Conservation (phyloP, 1,139 yeast genomes). For the Protomyces arabidopsidicola region DNA sequence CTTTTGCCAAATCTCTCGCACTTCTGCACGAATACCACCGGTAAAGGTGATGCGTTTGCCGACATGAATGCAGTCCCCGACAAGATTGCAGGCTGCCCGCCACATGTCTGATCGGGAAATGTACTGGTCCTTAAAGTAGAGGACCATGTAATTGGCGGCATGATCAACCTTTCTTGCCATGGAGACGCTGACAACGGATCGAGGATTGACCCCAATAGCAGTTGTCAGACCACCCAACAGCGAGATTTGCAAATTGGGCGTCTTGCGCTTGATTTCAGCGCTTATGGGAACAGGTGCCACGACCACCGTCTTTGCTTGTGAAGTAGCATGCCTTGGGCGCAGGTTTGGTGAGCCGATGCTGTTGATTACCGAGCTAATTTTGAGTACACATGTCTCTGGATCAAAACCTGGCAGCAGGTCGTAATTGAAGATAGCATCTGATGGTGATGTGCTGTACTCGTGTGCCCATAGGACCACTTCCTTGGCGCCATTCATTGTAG, state of each 20-base stretch:
- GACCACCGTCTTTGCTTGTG: slow-evolving; percentile 1
- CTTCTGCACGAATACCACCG: slow-evolving; percentile 58
- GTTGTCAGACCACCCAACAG: slow-evolving; percentile 14
- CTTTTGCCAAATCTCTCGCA: slow-evolving; percentile 62
- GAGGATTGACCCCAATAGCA: slow-evolving; percentile 10
- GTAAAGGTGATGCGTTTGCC: slow-evolving; percentile 64
- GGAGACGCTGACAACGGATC: slow-evolving; percentile 20
- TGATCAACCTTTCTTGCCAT: slow-evolving; percentile 44
- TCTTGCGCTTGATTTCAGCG: slow-evolving; percentile 28
- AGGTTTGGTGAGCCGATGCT: slow-evolving; percentile 2
- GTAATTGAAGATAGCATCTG: slow-evolving; percentile 61
- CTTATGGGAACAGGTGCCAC: slow-evolving; percentile 5
- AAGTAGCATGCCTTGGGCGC: not conserved
- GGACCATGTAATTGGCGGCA: slow-evolving; percentile 76
- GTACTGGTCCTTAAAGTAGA: slow-evolving; percentile 73
- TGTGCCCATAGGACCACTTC: slow-evolving; percentile 65
- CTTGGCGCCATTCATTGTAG: slow-evolving; percentile 27
- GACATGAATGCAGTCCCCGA: slow-evolving; percentile 59
- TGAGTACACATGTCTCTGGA: slow-evolving; percentile 7
- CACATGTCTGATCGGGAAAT: slow-evolving; percentile 93
- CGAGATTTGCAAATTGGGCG: slow-evolving; percentile 27
- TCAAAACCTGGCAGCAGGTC: slow-evolving; percentile 52
- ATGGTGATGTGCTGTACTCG: slow-evolving; percentile 56
- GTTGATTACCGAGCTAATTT: not conserved
- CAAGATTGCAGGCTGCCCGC: slow-evolving; percentile 62